A percentile compares a stretch with the other conserved stretches of the same genome.
Conservation (phyloP, 495 filamentous ascomycete species). For the Aspergillus avenaceus region DNA sequence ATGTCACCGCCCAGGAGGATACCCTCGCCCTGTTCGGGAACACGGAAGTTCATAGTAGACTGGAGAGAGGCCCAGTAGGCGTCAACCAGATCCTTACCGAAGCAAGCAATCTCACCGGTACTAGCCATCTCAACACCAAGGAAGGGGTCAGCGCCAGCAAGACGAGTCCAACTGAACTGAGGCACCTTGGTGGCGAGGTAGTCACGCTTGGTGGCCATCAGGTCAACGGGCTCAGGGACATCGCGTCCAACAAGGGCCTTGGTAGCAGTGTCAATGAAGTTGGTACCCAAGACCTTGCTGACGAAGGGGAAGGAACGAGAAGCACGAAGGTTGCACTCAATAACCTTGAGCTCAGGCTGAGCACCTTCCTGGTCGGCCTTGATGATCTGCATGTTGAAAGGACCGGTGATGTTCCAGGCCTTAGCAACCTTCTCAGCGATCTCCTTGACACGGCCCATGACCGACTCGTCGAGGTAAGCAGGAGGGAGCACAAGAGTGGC, state of each 20-base stretch:
- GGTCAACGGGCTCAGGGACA: slow-evolving; percentile 80
- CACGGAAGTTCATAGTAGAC: slow-evolving; percentile 98
- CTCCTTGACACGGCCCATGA: slow-evolving; percentile 85
- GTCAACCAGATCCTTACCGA: slow-evolving; percentile 91
- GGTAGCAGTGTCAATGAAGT: slow-evolving; percentile 96
- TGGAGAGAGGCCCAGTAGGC: slow-evolving; percentile 97
- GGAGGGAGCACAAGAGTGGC: slow-evolving; percentile 95
- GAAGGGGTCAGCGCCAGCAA: slow-evolving; percentile 97
- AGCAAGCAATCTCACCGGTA: slow-evolving; percentile 97
- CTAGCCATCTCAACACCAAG: slow-evolving; percentile 96
- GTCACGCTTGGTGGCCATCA: slow-evolving; percentile 83
- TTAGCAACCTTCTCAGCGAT: slow-evolving; percentile 92
- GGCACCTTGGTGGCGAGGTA: slow-evolving; percentile 97
- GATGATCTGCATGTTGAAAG: slow-evolving; percentile 99
- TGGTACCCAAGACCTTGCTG: slow-evolving; percentile 92
- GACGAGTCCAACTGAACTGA: slow-evolving; percentile 97
- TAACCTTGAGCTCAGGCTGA: slow-evolving; percentile 94
- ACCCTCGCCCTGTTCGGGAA: slow-evolving; percentile 89
- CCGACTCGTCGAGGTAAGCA: slow-evolving; percentile 86
- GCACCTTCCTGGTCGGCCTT: slow-evolving; percentile 90
- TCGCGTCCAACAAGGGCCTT: slow-evolving; percentile 85
- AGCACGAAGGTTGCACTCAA: slow-evolving; percentile 96
- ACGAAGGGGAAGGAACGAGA: slow-evolving; percentile 97
- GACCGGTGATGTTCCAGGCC: slow-evolving; percentile 92
- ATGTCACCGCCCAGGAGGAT: slow-evolving; percentile 89